phyloP scores from a whole-genome alignment of 2,329 filamentous ascomycete species.

The Ophiosphaerella herpotricha region DNA sequence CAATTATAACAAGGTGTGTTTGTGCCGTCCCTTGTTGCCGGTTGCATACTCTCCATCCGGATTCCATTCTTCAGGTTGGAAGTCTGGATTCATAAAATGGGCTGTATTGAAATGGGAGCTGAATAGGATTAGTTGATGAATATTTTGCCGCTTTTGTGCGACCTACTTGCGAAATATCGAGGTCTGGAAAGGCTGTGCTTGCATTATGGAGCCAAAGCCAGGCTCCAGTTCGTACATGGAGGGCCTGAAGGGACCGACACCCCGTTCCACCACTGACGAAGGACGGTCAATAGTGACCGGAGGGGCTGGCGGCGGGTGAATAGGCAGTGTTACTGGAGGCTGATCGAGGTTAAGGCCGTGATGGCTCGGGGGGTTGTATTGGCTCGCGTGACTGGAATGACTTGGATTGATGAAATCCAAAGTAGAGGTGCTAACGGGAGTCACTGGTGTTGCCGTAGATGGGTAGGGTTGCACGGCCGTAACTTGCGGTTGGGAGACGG shows the following conservation, averaged over 20 bases:
- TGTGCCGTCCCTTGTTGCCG: constrained; percentile 43
- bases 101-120: constrained; percentile 59
- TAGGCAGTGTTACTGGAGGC: constrained; percentile 37
- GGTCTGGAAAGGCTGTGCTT: constrained; percentile 53
- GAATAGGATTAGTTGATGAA: constrained; percentile 15
- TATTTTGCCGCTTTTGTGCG: not conserved
- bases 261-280: constrained; percentile 34
- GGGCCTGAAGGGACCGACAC: constrained; percentile 51
- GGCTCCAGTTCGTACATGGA: constrained; percentile 53
- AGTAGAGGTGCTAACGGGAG: constrained; percentile 33
- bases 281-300: constrained; percentile 38
- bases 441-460: constrained; percentile 32
- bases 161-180: constrained; percentile 56
- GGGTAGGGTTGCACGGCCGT: constrained; percentile 40
- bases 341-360: constrained; percentile 42
- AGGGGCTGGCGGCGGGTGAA: constrained; percentile 33
- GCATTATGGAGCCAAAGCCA: constrained; percentile 44
- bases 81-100: constrained; percentile 58
- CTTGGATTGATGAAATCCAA: constrained; percentile 42
- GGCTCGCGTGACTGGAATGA: constrained; percentile 30
- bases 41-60: constrained; percentile 54
- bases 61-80: constrained; percentile 58
- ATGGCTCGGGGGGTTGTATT: constrained; percentile 29
- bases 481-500: constrained; percentile 38
- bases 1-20: constrained; percentile 40